These are phyloP conservation scores for Catharanthus roseus DNA, from an alignment of 257 asterid genomes.

Conservation along the genomic window DNA sequence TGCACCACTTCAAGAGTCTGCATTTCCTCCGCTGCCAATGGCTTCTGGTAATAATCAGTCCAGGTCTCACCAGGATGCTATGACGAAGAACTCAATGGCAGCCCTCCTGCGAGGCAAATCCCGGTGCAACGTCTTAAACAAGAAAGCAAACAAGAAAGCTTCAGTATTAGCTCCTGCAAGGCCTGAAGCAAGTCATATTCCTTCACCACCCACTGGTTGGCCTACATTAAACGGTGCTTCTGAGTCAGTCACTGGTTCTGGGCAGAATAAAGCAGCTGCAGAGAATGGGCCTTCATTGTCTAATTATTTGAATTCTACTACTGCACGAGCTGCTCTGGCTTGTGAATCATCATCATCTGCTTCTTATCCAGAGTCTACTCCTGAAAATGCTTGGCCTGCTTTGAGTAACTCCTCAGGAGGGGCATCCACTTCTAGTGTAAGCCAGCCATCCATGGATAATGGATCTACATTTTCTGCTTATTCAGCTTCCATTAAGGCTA, in stretches of 20 bases:
- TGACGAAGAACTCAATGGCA: constrained; percentile 57
- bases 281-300: constrained; percentile 24
- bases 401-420: constrained; percentile 18
- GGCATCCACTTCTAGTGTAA: constrained; percentile 19
- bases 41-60: constrained; percentile 57
- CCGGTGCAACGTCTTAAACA: constrained; percentile 34
- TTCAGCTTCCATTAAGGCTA: constrained; percentile 44
- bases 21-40: constrained; percentile 74
- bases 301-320: constrained; percentile 4
- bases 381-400: constrained; percentile 27
- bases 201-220: constrained; percentile 45
- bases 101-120: constrained; percentile 54
- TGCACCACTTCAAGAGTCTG: constrained; percentile 55
- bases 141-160: constrained; percentile 33
- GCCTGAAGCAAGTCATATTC: constrained; percentile 38
- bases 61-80: constrained; percentile 36
- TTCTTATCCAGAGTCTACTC: constrained; percentile 10
- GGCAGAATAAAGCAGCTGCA: constrained; percentile 28
- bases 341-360: constrained; percentile 14
- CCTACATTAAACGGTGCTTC: constrained; percentile 50
- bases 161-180: constrained; percentile 43
- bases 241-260: constrained; percentile 49
- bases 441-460: constrained; percentile 22
- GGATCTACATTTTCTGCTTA: constrained; percentile 36
- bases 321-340: neutral